A percentile compares a stretch with the other conserved stretches of the same genome.
Evolutionary conservation across 176 grass and related monocot genomes (phyloP).

Genomic region (Zizania latifolia): DNA sequence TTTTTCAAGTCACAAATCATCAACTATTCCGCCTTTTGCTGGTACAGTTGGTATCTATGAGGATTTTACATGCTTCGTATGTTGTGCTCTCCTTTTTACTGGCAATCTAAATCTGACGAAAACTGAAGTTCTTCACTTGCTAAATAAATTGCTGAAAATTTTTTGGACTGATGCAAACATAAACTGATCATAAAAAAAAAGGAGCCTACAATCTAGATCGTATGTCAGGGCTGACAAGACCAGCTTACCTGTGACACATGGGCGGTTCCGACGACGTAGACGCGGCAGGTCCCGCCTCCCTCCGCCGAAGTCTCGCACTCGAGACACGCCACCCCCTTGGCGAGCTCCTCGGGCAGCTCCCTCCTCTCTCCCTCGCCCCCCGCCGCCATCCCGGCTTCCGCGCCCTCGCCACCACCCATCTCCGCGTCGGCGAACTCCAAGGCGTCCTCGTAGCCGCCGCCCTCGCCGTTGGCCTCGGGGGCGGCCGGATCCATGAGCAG

Average conservation of each 20-base stretch:
- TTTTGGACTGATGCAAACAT: not conserved
- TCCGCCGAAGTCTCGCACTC: constrained; percentile 56
- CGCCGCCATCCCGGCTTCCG: not conserved
- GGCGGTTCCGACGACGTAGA: constrained; percentile 68
- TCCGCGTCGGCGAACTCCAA: constrained; percentile 20
- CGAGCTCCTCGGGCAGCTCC: constrained; percentile 59
- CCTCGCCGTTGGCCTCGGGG: not conserved
- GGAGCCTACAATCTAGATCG: not conserved
- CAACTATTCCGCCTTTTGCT: too few species aligned
- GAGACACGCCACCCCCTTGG: constrained; percentile 52
- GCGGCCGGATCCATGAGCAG: constrained; percentile 51
- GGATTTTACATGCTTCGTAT: not conserved
- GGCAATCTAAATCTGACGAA: not conserved
- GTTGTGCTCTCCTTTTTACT: not conserved
- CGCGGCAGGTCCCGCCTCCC: constrained; percentile 43
- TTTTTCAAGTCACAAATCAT: too few species aligned
- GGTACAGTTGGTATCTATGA: not conserved
- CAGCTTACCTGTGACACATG: constrained; percentile 59
- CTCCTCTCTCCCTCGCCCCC: not conserved
- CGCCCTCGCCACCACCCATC: not conserved
- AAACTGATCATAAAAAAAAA: too few species aligned
- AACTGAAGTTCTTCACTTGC: not conserved
- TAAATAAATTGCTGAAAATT: too few species aligned
- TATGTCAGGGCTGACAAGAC: not conserved
- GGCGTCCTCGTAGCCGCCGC: not conserved